Conservation (phyloP, 768 basidiomycete genomes). For the Podaxis pistillaris region DNA sequence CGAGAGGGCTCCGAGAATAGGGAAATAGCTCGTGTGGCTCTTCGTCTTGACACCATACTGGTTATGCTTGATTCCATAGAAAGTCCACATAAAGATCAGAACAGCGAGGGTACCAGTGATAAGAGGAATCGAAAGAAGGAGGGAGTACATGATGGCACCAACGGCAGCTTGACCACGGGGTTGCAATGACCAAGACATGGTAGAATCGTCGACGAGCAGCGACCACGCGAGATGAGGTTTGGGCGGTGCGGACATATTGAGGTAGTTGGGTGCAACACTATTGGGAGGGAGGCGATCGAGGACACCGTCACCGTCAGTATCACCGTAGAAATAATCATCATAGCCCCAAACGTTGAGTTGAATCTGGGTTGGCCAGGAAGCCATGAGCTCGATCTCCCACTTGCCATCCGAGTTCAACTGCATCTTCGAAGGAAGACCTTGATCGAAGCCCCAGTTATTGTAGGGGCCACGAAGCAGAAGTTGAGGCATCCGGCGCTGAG, state of each 20-base stretch:
- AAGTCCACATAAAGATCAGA: conserved; percentile 89
- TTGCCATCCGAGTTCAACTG: conserved; percentile 55
- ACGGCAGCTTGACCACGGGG: conserved; percentile 82
- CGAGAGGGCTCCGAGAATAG: conserved; percentile 69
- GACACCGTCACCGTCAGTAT: conserved; percentile 82
- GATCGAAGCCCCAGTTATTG: conserved; percentile 91
- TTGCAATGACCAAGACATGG: conserved; percentile 72
- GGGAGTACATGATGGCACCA: conserved; percentile 85
- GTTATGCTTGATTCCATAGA: conserved; percentile 95
- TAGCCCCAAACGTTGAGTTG: conserved; percentile 91
- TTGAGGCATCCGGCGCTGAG: conserved; percentile 78
- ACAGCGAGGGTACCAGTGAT: conserved; percentile 85
- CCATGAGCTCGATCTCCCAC: conserved; percentile 90
- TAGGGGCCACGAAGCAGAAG: conserved; percentile 85
- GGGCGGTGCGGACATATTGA: conserved; percentile 91
- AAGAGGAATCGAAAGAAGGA: conserved; percentile 78
- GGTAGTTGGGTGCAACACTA: conserved; percentile 76
- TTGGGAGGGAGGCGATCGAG: conserved; percentile 92
- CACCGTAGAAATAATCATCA: conserved; percentile 93
- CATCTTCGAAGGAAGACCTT: conserved; percentile 75
- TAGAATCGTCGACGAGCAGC: conserved; percentile 73
- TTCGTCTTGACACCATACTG: conserved; percentile 83
- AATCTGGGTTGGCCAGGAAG: conserved; percentile 85
- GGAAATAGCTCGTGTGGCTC: conserved; percentile 77
- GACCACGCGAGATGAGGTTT: conserved; percentile 88